Conservation (phyloP, 108 stramenopile species). For the Fragilaria radians region DNA sequence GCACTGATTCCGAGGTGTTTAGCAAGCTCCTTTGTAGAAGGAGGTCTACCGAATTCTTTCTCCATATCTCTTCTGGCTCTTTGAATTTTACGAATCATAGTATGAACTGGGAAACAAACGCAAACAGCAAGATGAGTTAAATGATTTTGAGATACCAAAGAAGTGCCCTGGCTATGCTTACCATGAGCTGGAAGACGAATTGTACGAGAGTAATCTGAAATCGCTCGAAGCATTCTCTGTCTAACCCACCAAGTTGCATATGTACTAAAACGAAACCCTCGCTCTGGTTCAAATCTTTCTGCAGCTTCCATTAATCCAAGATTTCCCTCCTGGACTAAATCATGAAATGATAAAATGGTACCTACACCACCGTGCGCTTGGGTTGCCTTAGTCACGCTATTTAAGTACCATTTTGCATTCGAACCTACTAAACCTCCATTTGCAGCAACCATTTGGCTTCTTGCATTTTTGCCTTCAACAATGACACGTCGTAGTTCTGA, state of each 20-base stretch:
- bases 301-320: constrained; percentile 90
- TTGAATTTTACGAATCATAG: constrained; percentile 52
- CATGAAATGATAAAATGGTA: constrained; percentile 67
- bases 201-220: constrained; percentile 68
- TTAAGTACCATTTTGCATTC: constrained; percentile 65
- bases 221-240: constrained; percentile 82
- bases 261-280: constrained; percentile 83
- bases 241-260: constrained; percentile 93
- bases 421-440: constrained; percentile 76
- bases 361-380: constrained; percentile 52
- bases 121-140: no score
- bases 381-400: constrained; percentile 33
- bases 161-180: constrained; percentile 8
- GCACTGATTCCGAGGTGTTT: constrained; percentile 55
- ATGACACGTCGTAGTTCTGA: constrained; percentile 36
- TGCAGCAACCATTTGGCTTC: constrained; percentile 47
- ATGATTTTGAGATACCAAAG: no score
- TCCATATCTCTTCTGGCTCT: constrained; percentile 47
- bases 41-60: constrained; percentile 50
- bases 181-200: constrained; percentile 88
- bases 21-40: constrained; percentile 68
- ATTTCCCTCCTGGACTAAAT: constrained; percentile 90
- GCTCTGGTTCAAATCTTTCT: constrained; percentile 84
- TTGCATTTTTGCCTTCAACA: constrained; percentile 51
- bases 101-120: constrained; percentile 62